Conservation (phyloP, 352 stramenopile species). For the Aphanomyces astaci region DNA sequence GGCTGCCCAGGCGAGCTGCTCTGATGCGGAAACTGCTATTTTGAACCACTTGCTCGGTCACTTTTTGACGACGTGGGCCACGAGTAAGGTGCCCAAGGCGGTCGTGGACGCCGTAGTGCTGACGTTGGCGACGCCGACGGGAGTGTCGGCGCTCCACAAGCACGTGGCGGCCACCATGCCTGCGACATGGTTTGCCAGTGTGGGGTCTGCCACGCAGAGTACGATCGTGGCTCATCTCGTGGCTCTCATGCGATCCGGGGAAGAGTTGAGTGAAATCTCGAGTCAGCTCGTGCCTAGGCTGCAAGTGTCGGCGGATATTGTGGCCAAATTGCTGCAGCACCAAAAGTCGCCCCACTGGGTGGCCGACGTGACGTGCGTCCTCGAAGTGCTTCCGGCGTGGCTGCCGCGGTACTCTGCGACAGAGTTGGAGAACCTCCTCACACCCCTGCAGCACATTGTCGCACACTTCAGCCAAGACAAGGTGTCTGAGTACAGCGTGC, state of each 20-base stretch:
- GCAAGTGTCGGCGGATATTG: neutral
- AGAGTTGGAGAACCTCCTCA: constrained; percentile 36
- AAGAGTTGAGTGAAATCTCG: neutral
- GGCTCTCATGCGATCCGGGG: constrained; percentile 5
- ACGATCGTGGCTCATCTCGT: neutral
- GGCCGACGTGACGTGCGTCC: constrained; percentile 55
- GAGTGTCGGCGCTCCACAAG: neutral
- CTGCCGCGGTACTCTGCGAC: constrained; percentile 25
- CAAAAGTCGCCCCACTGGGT: constrained; percentile 25
- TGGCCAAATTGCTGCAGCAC: neutral
- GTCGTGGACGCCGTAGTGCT: constrained; percentile 46
- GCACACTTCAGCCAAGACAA: constrained; percentile 26
- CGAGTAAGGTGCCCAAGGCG: constrained; percentile 36
- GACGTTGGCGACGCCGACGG: constrained; percentile 31
- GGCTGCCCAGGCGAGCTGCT: constrained; percentile 18
- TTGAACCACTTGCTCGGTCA: constrained; percentile 45
- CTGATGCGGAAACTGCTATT: constrained; percentile 25
- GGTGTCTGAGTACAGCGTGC: constrained; percentile 22
- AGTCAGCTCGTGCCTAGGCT: neutral
- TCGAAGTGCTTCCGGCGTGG: constrained; percentile 55
- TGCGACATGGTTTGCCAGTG: neutral
- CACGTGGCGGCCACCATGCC: constrained; percentile 10
- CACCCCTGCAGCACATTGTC: constrained; percentile 49
- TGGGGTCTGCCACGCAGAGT: neutral
- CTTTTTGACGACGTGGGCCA: constrained; percentile 34